Conservation (phyloP, 2,329 filamentous ascomycete species). For the Talaromyces sp. region DNA sequence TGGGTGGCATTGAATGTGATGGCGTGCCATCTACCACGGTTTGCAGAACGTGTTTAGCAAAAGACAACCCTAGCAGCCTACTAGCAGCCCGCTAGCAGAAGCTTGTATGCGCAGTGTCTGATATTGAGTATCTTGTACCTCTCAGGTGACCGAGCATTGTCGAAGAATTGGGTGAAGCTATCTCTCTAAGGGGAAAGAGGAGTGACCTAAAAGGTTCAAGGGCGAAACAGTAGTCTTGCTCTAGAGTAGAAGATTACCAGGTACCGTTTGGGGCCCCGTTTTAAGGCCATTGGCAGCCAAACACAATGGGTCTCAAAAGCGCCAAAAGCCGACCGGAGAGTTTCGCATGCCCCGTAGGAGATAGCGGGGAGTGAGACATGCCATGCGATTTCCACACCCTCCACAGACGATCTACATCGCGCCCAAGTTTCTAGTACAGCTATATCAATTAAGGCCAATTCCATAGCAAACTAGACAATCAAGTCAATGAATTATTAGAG, state of each 20-base stretch:
- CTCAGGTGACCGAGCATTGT: background rate
- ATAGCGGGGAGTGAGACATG: background rate
- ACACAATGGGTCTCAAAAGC: slow-evolving; percentile 14
- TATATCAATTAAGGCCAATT: background rate
- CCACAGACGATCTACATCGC: background rate
- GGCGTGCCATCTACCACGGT: background rate
- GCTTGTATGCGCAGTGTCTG: background rate
- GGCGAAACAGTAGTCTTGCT: slow-evolving; percentile 5
- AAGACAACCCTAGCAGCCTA: background rate
- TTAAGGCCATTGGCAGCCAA: slow-evolving; percentile 6
- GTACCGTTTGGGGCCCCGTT: slow-evolving; percentile 10
- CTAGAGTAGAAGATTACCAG: slow-evolving; percentile 7
- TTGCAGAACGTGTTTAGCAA: background rate
- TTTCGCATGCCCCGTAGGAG: background rate
- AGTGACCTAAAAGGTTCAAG: slow-evolving; percentile 3
- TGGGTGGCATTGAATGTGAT: background rate
- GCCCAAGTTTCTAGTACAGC: background rate
- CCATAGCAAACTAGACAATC: no score
- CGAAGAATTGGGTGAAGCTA: slow-evolving; percentile 4
- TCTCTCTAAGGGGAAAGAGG: slow-evolving; percentile 3
- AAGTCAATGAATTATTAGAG: background rate
- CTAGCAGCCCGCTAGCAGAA: background rate
- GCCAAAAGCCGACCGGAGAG: background rate
- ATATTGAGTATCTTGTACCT: background rate
- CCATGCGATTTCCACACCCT: background rate